phyloP scores from a whole-genome alignment of 805 yeast genomes.

The Wickerhamiella lipophila region DNA sequence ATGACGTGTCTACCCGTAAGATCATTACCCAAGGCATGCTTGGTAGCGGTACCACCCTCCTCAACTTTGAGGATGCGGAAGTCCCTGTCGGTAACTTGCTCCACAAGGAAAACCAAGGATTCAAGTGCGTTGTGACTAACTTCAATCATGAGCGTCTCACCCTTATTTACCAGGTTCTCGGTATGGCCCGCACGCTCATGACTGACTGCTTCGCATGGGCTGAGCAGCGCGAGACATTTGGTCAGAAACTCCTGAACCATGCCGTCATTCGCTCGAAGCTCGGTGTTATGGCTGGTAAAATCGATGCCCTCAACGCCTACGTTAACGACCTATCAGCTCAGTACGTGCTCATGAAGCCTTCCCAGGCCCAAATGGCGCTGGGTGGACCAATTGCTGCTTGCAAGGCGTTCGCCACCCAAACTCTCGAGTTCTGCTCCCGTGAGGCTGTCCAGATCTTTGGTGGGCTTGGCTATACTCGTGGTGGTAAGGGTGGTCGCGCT shows the following conservation, averaged over 20 bases:
- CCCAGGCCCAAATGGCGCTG: constrained; percentile 29
- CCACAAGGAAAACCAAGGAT: constrained; percentile 33
- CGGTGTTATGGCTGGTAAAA: constrained; percentile 31
- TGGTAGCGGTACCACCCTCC: constrained; percentile 32
- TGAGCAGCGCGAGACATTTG: constrained; percentile 33
- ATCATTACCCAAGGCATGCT: constrained; percentile 33
- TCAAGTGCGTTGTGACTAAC: constrained; percentile 33
- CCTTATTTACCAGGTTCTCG: constrained; percentile 31
- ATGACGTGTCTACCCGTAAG: constrained; percentile 29
- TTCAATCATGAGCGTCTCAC: constrained; percentile 35
- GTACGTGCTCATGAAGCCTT: constrained; percentile 24
- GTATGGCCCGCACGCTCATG: constrained; percentile 30
- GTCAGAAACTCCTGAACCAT: constrained; percentile 31
- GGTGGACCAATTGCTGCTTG: constrained; percentile 35
- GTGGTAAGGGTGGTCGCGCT: constrained; percentile 34
- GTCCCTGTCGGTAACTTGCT: constrained; percentile 33
- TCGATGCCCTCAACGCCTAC: constrained; percentile 33
- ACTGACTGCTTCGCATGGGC: constrained; percentile 33
- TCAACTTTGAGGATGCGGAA: constrained; percentile 34
- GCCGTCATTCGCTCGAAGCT: constrained; percentile 33
- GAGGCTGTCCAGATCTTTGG: constrained; percentile 36
- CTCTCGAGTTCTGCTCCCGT: constrained; percentile 34
- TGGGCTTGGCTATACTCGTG: constrained; percentile 33
- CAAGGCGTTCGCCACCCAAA: constrained; percentile 32
- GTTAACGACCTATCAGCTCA: constrained; percentile 30